phyloP scores from a whole-genome alignment of 306 rosid genomes.

The Vigna radiata region DNA sequence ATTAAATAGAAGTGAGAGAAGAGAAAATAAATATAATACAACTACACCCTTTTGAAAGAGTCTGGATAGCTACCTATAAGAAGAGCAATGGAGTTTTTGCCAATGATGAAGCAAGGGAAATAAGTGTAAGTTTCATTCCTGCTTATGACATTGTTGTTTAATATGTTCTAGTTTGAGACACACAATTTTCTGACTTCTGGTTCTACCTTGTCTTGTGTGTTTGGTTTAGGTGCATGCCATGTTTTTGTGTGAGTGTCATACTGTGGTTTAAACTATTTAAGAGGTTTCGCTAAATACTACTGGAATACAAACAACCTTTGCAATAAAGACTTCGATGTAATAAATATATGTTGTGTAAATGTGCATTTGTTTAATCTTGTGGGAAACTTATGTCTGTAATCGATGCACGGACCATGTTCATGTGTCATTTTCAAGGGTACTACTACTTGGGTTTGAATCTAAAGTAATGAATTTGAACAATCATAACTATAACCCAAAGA shows the following conservation, averaged over 20 bases:
- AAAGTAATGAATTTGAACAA: neutral
- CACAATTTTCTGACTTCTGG: no score
- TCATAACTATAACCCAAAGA: neutral
- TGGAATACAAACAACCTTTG: constrained; percentile 11
- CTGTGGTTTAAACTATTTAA: no score
- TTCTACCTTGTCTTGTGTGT: no score
- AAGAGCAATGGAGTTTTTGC: no score
- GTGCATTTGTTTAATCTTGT: constrained; percentile 5
- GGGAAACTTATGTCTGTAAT: constrained; percentile 14
- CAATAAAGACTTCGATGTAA: constrained; percentile 4
- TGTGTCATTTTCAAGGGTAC: neutral
- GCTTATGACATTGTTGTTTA: no score
- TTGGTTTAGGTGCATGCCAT: no score
- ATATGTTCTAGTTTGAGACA: no score
- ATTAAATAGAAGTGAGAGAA: no score
- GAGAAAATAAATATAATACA: neutral
- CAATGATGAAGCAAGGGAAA: no score
- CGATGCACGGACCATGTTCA: constrained; percentile 2
- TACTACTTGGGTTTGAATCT: neutral
- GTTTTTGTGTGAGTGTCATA: no score
- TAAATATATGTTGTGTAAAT: neutral
- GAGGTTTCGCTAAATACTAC: neutral
- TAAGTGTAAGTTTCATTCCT: no score
- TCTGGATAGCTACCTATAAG: no score
- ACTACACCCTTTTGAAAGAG: neutral